phyloP scores from a whole-genome alignment of 371 early-diverging fungal species.

The Mortierella sp. region DNA sequence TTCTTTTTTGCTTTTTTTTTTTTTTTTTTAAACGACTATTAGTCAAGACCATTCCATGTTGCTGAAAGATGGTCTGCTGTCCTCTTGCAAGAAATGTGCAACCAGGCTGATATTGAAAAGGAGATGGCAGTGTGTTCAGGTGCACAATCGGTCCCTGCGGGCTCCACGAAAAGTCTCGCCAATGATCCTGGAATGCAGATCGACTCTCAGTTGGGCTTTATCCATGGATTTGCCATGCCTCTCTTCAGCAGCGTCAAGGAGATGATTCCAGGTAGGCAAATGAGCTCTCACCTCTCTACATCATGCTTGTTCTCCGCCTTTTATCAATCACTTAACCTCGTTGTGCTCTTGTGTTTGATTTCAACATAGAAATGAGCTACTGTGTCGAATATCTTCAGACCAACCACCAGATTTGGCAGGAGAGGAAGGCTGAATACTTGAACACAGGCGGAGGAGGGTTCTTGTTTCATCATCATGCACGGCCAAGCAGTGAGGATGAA shows the following conservation, averaged over 20 bases:
- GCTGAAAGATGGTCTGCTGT: conserved; percentile 67
- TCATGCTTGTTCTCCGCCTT: too few species aligned
- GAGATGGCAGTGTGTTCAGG: conserved; percentile 64
- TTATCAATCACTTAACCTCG: too few species aligned
- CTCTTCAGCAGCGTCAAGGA: conserved; percentile 69
- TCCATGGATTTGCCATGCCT: conserved; percentile 73
- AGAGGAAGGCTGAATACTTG: conserved; percentile 43
- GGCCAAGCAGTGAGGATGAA: conserved; percentile 11
- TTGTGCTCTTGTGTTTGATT: neutral
- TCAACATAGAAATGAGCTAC: conserved; percentile 46
- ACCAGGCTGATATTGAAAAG: conserved; percentile 73
- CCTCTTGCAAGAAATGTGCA: conserved; percentile 69
- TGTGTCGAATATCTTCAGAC: conserved; percentile 47
- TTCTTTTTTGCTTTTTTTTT: neutral
- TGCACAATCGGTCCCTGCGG: conserved; percentile 63
- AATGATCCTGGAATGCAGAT: conserved; percentile 59
- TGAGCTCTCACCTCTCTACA: too few species aligned
- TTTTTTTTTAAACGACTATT: too few species aligned
- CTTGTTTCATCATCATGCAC: neutral
- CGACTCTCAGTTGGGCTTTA: conserved; percentile 77
- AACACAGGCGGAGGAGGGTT: conserved; percentile 26
- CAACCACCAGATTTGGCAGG: conserved; percentile 50
- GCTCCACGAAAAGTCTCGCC: conserved; percentile 49
- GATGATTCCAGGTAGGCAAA: conserved; percentile 62
- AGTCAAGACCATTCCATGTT: conserved; percentile 67